Evolutionary conservation across 192 early-diverging fungal genomes (phyloP), one percentile per base, ranked within the genome.

Genomic region (Gamsiella multidivaricata): DNA sequence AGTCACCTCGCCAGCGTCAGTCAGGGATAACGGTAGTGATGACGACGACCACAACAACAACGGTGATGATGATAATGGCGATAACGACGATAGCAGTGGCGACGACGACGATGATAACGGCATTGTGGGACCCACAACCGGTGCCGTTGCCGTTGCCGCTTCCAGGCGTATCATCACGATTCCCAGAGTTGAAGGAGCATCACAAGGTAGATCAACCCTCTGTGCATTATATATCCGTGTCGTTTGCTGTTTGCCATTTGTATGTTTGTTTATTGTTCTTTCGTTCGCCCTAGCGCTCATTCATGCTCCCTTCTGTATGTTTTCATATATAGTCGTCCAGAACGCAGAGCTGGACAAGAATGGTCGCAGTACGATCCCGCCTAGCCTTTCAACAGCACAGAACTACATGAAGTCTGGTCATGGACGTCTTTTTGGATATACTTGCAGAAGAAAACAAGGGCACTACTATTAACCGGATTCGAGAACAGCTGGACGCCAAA

Each of bases 401-500:
- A 57, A 42, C 36, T 25, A 23, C 32, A 12, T 41, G 10, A 70
- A 62, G 42, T n/a, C n/a, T n/a, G n/a, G n/a, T n/a, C n/a, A n/a
- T n/a, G n/a, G n/a, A n/a, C n/a, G n/a, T n/a, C n/a, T n/a, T n/a
- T n/a, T n/a, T n/a, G n/a, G n/a, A n/a, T n/a, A n/a, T n/a, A n/a
- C n/a, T n/a, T n/a, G n/a, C n/a, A n/a, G n/a, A n/a, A n/a, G n/a
- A n/a, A n/a, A n/a, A n/a, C n/a, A n/a, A n/a, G n/a, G n/a, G n/a
- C n/a, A n/a, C n/a, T n/a, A n/a, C n/a, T n/a, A n/a, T n/a, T n/a
- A n/a, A n/a, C n/a, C n/a, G n/a, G n/a, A n/a, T n/a, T n/a, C n/a
- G n/a, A n/a, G n/a, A n/a, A n/a, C n/a, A n/a, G n/a, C n/a, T n/a
- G n/a, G n/a, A n/a, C n/a, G n/a, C n/a, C n/a, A n/a, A n/a, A n/a